phyloP scores from a whole-genome alignment of 2,329 filamentous ascomycete species.

The Pseudomassariella vexata region DNA sequence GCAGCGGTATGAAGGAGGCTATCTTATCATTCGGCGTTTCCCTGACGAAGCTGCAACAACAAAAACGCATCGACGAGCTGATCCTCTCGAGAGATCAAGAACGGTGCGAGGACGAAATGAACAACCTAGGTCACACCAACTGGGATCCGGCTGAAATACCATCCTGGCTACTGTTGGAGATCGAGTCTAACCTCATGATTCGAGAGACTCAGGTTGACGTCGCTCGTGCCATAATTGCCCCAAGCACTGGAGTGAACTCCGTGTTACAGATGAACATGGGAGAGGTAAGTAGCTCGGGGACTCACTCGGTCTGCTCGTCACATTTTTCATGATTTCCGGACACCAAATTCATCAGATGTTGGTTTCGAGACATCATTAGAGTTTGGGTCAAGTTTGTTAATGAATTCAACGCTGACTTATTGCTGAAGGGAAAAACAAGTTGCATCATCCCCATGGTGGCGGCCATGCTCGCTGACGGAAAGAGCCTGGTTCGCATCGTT shows the following conservation, averaged over 20 bases:
- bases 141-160: constrained; percentile 49
- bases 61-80: constrained; percentile 41
- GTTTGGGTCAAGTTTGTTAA: too few relatives aligned
- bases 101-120: constrained; percentile 34
- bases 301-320: too few relatives aligned
- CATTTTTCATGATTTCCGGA: too few relatives aligned
- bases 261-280: constrained; percentile 66
- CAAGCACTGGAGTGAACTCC: constrained; percentile 45
- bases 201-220: constrained; percentile 57
- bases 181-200: constrained; percentile 59
- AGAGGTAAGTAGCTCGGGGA: too few relatives aligned
- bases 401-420: too few relatives aligned
- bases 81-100: too few relatives aligned
- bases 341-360: too few relatives aligned
- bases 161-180: constrained; percentile 63
- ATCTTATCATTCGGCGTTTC: constrained; percentile 37
- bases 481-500: constrained; percentile 44
- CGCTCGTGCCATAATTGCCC: constrained; percentile 52
- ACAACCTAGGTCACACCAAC: constrained; percentile 45
- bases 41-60: constrained; percentile 38
- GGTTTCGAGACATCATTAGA: too few relatives aligned
- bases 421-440: constrained; percentile 45
- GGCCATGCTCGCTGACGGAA: constrained; percentile 36
- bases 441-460: constrained; percentile 49
- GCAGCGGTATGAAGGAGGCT: constrained; percentile 27